Evolutionary conservation across 1,284 basidiomycete species (phyloP), one percentile per base, ranked within the genome.

Genomic region (Rhodotorula sp.): DNA sequence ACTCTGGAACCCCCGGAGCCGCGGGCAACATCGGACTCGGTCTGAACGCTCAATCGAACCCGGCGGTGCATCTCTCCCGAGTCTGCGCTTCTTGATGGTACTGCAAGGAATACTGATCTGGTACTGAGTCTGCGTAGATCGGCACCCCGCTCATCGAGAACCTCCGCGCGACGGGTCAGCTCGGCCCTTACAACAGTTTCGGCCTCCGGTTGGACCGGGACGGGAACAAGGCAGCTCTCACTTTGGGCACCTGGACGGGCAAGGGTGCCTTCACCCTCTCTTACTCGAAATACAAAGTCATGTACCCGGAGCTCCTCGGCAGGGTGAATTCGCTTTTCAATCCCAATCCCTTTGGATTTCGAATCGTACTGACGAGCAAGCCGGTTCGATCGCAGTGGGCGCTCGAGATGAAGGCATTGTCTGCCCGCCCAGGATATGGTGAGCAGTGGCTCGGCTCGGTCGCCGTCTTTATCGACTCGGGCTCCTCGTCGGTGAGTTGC

Each of bases 391-490:
- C 21, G 31, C 63, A 66, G 65, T 66, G 65, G 65, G n/a, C 28
- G 19, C 43, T 66, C 2, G 10, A 14, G 21, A 26, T 66, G 21
- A 34, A 18, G 6, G 21, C 1, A 5, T 10, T 4, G 31, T 50
- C 15, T 23, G 38, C 38, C 6, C 8, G 26, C 15, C 8, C 18
- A 2, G 12, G 8, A 3, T 14, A 38, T 7, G 62, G 38, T 19
- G 3, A 6, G 21, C 23, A 18, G 52, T 23, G 3, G 7, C 38
- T 3, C 10, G 6, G 16, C 7, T 4, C 23, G 43, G 12, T n/a
- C 14, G 28, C 57, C 15, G 50, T 43, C 31, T 19, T 67, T n/a
- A 48, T 67, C 19, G 65, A 67, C 60, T 52, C 59, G 14, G 60
- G 58, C 5, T n/a, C 59, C 23, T 5, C 50, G 7, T 3, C 19